These are phyloP conservation scores for Priceomyces medius DNA, from an alignment of 805 yeast genomes.

Conservation along the genomic window DNA sequence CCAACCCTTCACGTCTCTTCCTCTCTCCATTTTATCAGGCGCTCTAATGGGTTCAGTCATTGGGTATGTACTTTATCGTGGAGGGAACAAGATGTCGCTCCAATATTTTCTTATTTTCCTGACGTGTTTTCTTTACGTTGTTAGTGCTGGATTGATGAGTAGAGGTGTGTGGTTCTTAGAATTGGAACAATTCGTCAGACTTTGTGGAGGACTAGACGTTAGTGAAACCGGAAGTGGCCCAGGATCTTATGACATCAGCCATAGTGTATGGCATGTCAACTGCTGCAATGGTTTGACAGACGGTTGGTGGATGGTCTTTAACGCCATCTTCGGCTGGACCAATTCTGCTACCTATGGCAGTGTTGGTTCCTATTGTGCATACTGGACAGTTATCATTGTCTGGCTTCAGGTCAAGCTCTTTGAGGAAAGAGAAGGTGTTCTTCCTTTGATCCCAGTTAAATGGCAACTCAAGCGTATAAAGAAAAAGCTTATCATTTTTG, in stretches of 20 bases:
- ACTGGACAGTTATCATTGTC: conserved; percentile 60
- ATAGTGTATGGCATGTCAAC: conserved; percentile 90
- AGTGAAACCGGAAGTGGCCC: conserved; percentile 91
- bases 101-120: conserved; percentile 72
- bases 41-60: conserved; percentile 56
- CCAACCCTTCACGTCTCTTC: conserved; percentile 60
- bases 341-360: conserved; percentile 91
- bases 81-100: conserved; percentile 76
- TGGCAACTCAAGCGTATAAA: conserved; percentile 59
- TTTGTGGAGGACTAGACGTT: conserved; percentile 80
- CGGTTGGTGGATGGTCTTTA: conserved; percentile 87
- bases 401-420: conserved; percentile 39
- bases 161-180: conserved; percentile 91
- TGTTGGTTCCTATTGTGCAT: conserved; percentile 65
- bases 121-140: conserved; percentile 77
- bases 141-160: conserved; percentile 83
- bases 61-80: conserved; percentile 67
- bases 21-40: conserved; percentile 57
- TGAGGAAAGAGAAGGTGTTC: conserved; percentile 58
- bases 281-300: conserved; percentile 93
- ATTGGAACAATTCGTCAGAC: conserved; percentile 67
- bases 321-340: conserved; percentile 92
- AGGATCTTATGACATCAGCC: conserved; percentile 80
- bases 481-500: conserved; percentile 31
- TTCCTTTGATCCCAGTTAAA: conserved; percentile 59